Conservation (phyloP, 202 grass and related monocot genomes). For the Setaria viridis region DNA sequence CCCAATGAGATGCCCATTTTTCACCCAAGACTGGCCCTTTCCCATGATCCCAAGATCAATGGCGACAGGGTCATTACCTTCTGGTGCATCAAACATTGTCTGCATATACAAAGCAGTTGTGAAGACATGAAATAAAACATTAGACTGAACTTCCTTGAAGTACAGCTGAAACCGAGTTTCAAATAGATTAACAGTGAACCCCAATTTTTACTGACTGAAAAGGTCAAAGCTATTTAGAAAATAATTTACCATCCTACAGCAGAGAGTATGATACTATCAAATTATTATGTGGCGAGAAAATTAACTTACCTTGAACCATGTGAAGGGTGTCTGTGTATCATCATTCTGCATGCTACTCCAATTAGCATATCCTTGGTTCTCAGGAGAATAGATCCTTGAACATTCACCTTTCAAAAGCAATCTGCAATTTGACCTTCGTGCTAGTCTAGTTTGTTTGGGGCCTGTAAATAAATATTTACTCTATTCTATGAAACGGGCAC, state of each 20-base stretch:
- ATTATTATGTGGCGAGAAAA: slow-evolving; percentile 36
- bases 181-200: background rate
- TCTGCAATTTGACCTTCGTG: slow-evolving; percentile 52
- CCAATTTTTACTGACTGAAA: background rate
- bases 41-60: slow-evolving; percentile 93
- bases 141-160: too few relatives aligned
- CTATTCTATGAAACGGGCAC: too few relatives aligned
- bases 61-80: slow-evolving; percentile 76
- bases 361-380: slow-evolving; percentile 58
- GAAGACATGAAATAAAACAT: too few relatives aligned
- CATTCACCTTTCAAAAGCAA: slow-evolving; percentile 83
- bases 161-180: too few relatives aligned
- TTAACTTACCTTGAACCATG: slow-evolving; percentile 87
- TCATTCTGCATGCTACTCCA: slow-evolving; percentile 70
- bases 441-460: too few relatives aligned
- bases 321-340: slow-evolving; percentile 63
- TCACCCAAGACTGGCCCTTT: slow-evolving; percentile 95
- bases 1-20: slow-evolving; percentile 74
- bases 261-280: slow-evolving; percentile 18
- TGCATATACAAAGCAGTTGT: slow-evolving; percentile 44
- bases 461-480: too few relatives aligned
- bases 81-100: slow-evolving; percentile 77
- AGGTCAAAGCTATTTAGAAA: background rate
- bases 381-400: slow-evolving; percentile 72
- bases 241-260: background rate